Evolutionary conservation across 1,139 yeast species (phyloP), one percentile per base, ranked within the genome.

Genomic region (Blastobotrys petasosporus): DNA sequence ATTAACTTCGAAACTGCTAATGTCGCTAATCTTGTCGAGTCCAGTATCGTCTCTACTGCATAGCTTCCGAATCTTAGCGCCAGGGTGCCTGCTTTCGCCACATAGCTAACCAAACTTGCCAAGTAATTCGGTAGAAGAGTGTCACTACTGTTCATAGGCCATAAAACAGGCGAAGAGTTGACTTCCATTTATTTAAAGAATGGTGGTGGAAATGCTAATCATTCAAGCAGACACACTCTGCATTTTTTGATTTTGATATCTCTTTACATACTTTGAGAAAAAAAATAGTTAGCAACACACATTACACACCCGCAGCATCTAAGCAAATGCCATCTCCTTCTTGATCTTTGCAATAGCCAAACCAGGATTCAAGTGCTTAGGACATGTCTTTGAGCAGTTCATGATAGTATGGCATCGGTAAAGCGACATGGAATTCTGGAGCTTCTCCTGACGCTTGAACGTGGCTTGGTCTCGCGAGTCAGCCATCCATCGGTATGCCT

Each of bases 331-430:
- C 77, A 92, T 79, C 65, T 81, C 81, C 75, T 87, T 90, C 79
- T 94, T 92, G 70, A 92, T 88, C 73, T 87, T 90, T 54, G 98
- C 97, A 71, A 92, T 94, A 52, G 98, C 98, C 62, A 68, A 75
- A 73, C 97, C 99, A 45, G 99, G 99, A 73, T 94, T 94, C 74
- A 94, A 80, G 54, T 97, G 97, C 80, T 92, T 92, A 61, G 99
- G 99, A 76, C 99, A 92, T 48, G 98, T 94, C 69, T 79, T 83
- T 48, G 97, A 79, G 79, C 97, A 92, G 79, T 92, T 92, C 95
- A 92, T 85, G 64, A 92, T 92, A 53, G 97, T 92, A 75, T 92
- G 99, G 71, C 99, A 92, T 77, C 99, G 85, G 79, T 94, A 92
- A 64, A 92, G 75, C 50, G 95, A 84, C 98, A 92, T 94, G 51